phyloP scores from a whole-genome alignment of 768 basidiomycete species.

The Rhodotorula sphaerocarpa region DNA sequence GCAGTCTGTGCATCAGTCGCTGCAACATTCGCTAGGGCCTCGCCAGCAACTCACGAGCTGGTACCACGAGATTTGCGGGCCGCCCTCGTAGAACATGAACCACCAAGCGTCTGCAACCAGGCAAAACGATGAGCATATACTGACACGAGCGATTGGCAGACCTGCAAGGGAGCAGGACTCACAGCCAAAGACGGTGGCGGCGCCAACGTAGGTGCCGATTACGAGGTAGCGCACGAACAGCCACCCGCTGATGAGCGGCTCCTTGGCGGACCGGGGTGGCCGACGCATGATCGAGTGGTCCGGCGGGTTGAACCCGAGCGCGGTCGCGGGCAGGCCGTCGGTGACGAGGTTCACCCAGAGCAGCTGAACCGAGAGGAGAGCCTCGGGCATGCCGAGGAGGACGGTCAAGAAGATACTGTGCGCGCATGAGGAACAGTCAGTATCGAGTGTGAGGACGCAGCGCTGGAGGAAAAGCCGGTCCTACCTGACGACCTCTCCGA shows the following conservation, averaged over 20 bases:
- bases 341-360: conserved; percentile 98
- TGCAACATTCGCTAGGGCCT: too few relatives aligned
- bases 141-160: too few relatives aligned
- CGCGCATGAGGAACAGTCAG: neutral
- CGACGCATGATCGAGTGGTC: conserved; percentile 88
- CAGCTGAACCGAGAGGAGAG: conserved; percentile 91
- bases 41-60: conserved; percentile 62
- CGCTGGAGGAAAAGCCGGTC: neutral
- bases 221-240: conserved; percentile 92
- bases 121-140: too few relatives aligned
- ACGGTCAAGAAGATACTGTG: conserved; percentile 88
- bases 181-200: conserved; percentile 85
- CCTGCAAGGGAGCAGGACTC: neutral
- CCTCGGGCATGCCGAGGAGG: conserved; percentile 97
- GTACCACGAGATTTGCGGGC: conserved; percentile 86
- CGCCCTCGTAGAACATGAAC: conserved; percentile 84
- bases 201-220: conserved; percentile 85
- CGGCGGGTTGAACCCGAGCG: conserved; percentile 93
- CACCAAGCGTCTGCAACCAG: conserved; percentile 77
- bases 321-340: conserved; percentile 85
- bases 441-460: neutral
- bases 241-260: conserved; percentile 87
- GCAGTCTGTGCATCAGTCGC: neutral
- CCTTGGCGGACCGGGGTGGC: conserved; percentile 78
- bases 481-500: conserved; percentile 75